Percentiles rank a stretch among this genome's conserved stretches.
phyloP scores from a whole-genome alignment of 495 filamentous ascomycete species.

The Podospora pseudoanserina region DNA sequence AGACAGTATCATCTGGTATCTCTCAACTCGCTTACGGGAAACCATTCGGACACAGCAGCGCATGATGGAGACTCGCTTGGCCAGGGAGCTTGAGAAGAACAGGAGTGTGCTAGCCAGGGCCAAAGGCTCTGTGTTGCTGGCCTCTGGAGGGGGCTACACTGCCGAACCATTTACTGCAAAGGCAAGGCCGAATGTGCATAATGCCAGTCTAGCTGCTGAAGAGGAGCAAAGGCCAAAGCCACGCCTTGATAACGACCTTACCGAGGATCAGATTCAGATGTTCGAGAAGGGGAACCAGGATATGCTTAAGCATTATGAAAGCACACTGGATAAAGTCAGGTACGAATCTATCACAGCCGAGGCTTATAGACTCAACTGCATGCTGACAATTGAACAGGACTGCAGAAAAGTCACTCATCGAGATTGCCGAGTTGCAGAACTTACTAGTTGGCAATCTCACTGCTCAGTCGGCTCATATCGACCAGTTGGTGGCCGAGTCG shows the following conservation, averaged over 20 bases:
- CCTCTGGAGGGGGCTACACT: neutral
- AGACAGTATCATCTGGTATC: constrained; percentile 78
- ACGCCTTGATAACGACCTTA: constrained; percentile 60
- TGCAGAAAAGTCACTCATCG: constrained; percentile 84
- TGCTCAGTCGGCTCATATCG: constrained; percentile 80
- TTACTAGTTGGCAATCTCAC: constrained; percentile 80
- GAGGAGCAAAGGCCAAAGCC: constrained; percentile 26
- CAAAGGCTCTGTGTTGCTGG: constrained; percentile 25
- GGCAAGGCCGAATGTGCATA: constrained; percentile 16
- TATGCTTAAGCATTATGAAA: constrained; percentile 89
- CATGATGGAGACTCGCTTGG: constrained; percentile 88
- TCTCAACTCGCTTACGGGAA: constrained; percentile 69
- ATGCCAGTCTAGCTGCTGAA: constrained; percentile 16
- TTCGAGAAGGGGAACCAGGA: constrained; percentile 92
- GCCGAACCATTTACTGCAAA: neutral
- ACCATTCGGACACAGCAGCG: constrained; percentile 70
- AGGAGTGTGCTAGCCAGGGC: constrained; percentile 79
- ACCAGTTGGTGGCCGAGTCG: constrained; percentile 83
- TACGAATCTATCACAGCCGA: constrained; percentile 32
- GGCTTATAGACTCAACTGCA: neutral
- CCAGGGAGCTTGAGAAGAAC: constrained; percentile 81
- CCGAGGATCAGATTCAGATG: constrained; percentile 79
- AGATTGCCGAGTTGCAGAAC: constrained; percentile 89
- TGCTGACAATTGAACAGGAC: constrained; percentile 50
- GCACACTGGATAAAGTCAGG: constrained; percentile 88